phyloP scores from a whole-genome alignment of 2,329 filamentous ascomycete genomes.

The Fusarium sp. region DNA sequence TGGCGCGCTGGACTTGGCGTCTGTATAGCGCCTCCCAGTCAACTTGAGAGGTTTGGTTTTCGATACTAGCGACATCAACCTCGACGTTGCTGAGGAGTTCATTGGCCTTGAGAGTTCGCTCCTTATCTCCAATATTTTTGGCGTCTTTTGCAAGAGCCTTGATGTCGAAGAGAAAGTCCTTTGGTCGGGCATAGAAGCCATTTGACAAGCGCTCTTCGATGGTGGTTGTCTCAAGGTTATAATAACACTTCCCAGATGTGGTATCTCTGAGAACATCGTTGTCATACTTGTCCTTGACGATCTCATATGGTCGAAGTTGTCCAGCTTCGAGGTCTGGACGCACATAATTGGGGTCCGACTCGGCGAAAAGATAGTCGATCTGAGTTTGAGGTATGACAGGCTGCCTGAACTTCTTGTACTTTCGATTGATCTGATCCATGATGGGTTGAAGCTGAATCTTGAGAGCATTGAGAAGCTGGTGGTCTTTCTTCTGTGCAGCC shows the following conservation, averaged over 20 bases:
- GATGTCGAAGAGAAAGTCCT: slow-evolving; percentile 89
- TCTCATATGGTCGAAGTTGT: slow-evolving; percentile 78
- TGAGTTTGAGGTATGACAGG: slow-evolving; percentile 77
- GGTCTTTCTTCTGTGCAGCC: slow-evolving; percentile 81
- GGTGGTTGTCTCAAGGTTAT: slow-evolving; percentile 90
- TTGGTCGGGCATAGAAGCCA: slow-evolving; percentile 90
- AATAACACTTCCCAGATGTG: slow-evolving; percentile 83
- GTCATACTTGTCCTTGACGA: slow-evolving; percentile 80
- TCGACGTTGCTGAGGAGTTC: slow-evolving; percentile 94
- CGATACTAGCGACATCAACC: slow-evolving; percentile 84
- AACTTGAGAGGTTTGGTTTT: slow-evolving; percentile 69
- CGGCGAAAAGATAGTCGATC: slow-evolving; percentile 84
- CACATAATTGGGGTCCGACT: slow-evolving; percentile 78
- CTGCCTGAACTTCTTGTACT: slow-evolving; percentile 87
- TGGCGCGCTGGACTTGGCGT: slow-evolving; percentile 72
- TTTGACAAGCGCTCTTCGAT: slow-evolving; percentile 98
- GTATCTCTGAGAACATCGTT: slow-evolving; percentile 79
- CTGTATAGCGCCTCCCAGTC: slow-evolving; percentile 86
- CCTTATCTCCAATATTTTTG: slow-evolving; percentile 80
- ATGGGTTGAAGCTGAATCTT: slow-evolving; percentile 92
- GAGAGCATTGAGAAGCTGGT: slow-evolving; percentile 82
- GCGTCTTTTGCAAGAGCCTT: slow-evolving; percentile 86
- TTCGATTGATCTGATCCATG: slow-evolving; percentile 94
- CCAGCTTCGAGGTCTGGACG: slow-evolving; percentile 61
- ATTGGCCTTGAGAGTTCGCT: slow-evolving; percentile 84